Evolutionary conservation across 140 eudicot genomes (phyloP).

Genomic region (Ambrosia hybrid): DNA sequence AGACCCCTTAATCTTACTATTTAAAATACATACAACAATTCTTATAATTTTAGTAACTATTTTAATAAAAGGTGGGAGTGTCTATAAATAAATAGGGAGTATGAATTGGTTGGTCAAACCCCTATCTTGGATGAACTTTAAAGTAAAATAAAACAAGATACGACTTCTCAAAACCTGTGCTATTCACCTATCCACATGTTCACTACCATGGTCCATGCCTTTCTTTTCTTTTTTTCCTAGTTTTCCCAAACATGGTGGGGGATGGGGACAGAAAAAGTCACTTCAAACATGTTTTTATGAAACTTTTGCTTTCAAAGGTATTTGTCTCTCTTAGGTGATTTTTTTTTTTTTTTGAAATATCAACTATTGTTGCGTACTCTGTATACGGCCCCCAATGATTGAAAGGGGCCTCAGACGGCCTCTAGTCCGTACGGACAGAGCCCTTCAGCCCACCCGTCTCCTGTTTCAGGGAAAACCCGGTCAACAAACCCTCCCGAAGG

Average conservation of each 20-base stretch:
- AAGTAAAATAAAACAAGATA: slow-evolving; percentile 1
- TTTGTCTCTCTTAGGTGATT: slow-evolving; percentile 10
- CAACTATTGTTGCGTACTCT: too few species aligned
- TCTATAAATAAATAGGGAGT: not conserved
- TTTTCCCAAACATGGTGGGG: slow-evolving; percentile 23
- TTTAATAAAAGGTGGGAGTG: not conserved
- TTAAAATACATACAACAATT: too few species aligned
- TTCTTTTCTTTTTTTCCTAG: slow-evolving; percentile 22
- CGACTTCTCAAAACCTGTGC: slow-evolving; percentile 32
- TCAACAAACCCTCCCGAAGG: too few species aligned
- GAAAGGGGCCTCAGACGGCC: too few species aligned
- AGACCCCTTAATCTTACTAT: too few species aligned
- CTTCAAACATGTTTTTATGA: slow-evolving; percentile 15
- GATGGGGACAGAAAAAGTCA: slow-evolving; percentile 3
- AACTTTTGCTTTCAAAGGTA: slow-evolving; percentile 17
- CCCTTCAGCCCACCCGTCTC: too few species aligned
- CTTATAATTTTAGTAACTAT: too few species aligned
- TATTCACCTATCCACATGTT: slow-evolving; percentile 30
- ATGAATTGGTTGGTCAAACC: slow-evolving; percentile 29
- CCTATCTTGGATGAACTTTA: slow-evolving; percentile 20
- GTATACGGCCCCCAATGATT: too few species aligned
- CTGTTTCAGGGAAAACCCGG: too few species aligned
- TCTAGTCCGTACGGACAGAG: too few species aligned
- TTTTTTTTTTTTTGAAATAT: slow-evolving; percentile 1
- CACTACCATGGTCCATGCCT: slow-evolving; percentile 21